These are phyloP conservation scores for Pythium brachiatum DNA, from an alignment of 352 stramenopile genomes.

Conservation along the genomic window DNA sequence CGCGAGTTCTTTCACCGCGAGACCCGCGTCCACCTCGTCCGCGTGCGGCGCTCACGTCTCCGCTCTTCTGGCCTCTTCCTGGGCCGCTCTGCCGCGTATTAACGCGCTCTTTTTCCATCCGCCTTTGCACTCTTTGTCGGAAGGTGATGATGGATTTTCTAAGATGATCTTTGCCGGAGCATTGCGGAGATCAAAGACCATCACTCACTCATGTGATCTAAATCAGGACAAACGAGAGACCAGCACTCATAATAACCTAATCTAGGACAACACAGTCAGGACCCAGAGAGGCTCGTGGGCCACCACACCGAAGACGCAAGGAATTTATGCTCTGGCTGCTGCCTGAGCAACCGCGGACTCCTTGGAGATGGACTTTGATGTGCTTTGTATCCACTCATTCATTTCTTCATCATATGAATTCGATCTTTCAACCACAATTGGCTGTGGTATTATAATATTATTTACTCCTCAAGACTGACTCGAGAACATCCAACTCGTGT, in stretches of 20 bases:
- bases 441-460: too few species aligned
- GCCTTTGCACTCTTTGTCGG: neutral
- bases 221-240: slow-evolving; percentile 4
- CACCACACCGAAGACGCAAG: neutral
- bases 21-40: slow-evolving; percentile 4
- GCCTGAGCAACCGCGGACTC: neutral
- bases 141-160: neutral
- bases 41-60: neutral
- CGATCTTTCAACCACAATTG: too few species aligned
- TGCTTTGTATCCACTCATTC: too few species aligned
- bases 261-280: slow-evolving; percentile 1
- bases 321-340: neutral
- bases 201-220: neutral
- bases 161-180: slow-evolving; percentile 10
- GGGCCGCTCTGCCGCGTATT: neutral
- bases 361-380: too few species aligned
- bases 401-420: too few species aligned
- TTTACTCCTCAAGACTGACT: slow-evolving; percentile 5
- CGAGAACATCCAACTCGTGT: neutral
- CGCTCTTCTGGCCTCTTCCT: slow-evolving; percentile 4
- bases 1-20: slow-evolving; percentile 8
- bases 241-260: slow-evolving; percentile 24
- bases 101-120: slow-evolving; percentile 6
- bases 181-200: neutral
- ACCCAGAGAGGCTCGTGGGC: neutral